Evolutionary conservation across 2,329 filamentous ascomycete genomes (phyloP), one percentile per base, ranked within the genome.

Genomic region (Xylaria sp.): DNA sequence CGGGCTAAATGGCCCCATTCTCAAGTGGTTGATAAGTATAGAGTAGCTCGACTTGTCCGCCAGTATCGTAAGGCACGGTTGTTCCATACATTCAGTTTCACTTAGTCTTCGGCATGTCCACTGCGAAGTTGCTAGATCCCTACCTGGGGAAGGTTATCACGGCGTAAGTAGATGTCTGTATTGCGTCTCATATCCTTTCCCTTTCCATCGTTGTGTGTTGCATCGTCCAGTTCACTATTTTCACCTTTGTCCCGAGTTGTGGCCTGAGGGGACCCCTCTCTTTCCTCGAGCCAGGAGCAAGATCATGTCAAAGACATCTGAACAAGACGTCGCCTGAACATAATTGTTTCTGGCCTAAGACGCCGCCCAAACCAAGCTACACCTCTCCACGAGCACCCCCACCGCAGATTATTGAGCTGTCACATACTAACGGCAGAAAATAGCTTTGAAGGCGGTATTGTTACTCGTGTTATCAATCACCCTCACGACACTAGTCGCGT

Each of bases 381-480:
- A 23, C 13, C 9, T 11, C 25, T 6, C 37, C 15, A 33, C n/a
- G n/a, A 10, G 25, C 15, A 38, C 13, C 38, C 17, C 6, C 8
- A 43, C 9, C 11, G 7, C 29, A 44, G 6, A 17, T n/a, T 21
- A 31, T 7, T 48, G 17, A 46, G 29, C 3, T 54, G 38, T 13
- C 13, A 25, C 40, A 35, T 19, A 29, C 49, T 65, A 38, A 61
- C 37, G 27, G 27, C 17, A 3, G 17, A 17, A 5, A 21, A 47
- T 25, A 72, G 70, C 23, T 72, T 72, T 48, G 69, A 72, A 57
- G 70, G 70, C 38, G 70, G 68, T 31, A 71, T 72, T 9, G 56
- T 64, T 37, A 66, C 65, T 21, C 68, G 67, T 27, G 47, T 70
- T 2, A 70, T 71, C 52, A 51, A 54, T 10, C 70, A 72, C 51